Percentiles rank a stretch among this genome's conserved stretches.
These are phyloP conservation scores for Sporothrix mexicana DNA, from an alignment of 2,329 filamentous ascomycete species.

Conservation along the genomic window DNA sequence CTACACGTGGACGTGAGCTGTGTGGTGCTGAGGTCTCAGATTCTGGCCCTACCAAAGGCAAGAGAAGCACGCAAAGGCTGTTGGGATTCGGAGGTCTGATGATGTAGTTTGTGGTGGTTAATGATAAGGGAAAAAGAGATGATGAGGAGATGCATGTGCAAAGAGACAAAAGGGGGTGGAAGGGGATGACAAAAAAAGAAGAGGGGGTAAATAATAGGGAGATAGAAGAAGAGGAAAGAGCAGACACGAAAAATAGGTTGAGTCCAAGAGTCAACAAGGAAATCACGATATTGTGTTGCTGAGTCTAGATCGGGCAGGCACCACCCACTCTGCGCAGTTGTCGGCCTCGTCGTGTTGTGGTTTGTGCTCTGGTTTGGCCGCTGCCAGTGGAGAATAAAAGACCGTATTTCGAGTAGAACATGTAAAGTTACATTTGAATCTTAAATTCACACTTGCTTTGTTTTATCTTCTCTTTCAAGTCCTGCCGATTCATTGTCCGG, in stretches of 20 bases:
- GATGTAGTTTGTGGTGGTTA: background rate
- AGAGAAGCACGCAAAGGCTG: background rate
- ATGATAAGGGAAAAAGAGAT: background rate
- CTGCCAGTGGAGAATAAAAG: too few relatives aligned
- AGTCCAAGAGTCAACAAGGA: background rate
- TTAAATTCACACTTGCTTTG: too few relatives aligned
- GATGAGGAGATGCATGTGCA: too few relatives aligned
- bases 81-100: background rate
- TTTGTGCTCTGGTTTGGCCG: background rate
- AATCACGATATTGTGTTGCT: background rate
- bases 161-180: background rate
- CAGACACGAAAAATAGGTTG: background rate
- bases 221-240: background rate
- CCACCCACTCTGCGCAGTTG: conserved; percentile 29
- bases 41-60: background rate
- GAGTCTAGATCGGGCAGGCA: background rate
- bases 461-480: background rate
- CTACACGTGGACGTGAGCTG: conserved; percentile 22
- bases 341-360: conserved; percentile 12
- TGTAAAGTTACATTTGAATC: too few relatives aligned
- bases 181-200: background rate
- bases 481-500: background rate
- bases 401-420: too few relatives aligned
- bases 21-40: conserved; percentile 20
- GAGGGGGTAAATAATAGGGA: background rate